Percentiles rank a stretch among this genome's conserved stretches.
These are phyloP conservation scores for Calycina marina DNA, from an alignment of 2,329 filamentous ascomycete genomes.

Conservation along the genomic window DNA sequence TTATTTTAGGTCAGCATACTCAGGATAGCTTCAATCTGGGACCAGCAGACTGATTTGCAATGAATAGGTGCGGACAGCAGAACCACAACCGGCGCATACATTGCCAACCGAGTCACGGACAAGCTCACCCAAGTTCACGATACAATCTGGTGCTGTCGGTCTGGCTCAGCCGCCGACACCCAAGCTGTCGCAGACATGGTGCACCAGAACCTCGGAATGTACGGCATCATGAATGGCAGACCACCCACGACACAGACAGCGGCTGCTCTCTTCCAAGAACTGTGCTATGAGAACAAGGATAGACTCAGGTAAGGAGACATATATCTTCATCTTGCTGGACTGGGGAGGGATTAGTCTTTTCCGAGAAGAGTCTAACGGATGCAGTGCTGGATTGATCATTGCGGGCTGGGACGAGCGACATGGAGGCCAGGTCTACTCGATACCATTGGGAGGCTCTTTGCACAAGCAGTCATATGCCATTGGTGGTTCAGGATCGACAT, in stretches of 20 bases:
- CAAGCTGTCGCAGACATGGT: slow-evolving; percentile 98
- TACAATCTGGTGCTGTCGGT: slow-evolving; percentile 99
- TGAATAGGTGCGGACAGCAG: slow-evolving; percentile 72
- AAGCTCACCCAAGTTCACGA: slow-evolving; percentile 98
- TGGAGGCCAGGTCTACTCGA: slow-evolving; percentile 94
- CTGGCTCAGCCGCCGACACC: slow-evolving; percentile 91
- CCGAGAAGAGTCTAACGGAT: slow-evolving; percentile 12
- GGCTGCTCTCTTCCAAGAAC: slow-evolving; percentile 90
- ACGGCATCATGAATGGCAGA: slow-evolving; percentile 79
- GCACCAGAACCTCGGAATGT: slow-evolving; percentile 88
- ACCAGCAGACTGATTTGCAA: slow-evolving; percentile 6
- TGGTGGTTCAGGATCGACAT: slow-evolving; percentile 91
- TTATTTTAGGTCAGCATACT: slow-evolving; percentile 61
- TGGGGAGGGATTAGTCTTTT: too few species aligned
- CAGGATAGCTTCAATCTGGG: not conserved
- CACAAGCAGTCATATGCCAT: slow-evolving; percentile 97
- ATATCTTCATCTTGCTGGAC: not conserved
- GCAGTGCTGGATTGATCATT: slow-evolving; percentile 89
- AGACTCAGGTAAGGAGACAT: slow-evolving; percentile 54
- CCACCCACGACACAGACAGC: slow-evolving; percentile 88
- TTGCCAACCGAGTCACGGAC: slow-evolving; percentile 97
- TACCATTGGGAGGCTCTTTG: slow-evolving; percentile 87
- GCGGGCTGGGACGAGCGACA: slow-evolving; percentile 94
- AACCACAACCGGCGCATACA: slow-evolving; percentile 95
- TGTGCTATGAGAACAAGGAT: slow-evolving; percentile 98